A percentile compares a stretch with the other conserved stretches of the same genome.
These are phyloP conservation scores for Nicotiana undulata DNA, from an alignment of 257 asterid species.

Conservation along the genomic window DNA sequence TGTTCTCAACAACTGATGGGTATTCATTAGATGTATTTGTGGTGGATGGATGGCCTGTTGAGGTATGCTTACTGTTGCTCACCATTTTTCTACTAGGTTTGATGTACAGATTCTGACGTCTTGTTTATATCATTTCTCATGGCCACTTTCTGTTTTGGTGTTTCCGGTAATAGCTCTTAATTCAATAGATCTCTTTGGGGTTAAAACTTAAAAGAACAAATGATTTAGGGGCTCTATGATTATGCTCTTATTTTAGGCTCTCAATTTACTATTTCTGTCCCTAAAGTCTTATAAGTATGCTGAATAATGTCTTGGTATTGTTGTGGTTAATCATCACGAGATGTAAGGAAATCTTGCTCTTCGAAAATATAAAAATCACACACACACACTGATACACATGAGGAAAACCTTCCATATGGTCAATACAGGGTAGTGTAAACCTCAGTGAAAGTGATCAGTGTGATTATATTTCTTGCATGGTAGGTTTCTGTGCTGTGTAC, in stretches of 20 bases:
- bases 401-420: conserved; percentile 3
- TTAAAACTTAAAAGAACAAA: background rate
- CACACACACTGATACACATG: background rate
- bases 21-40: conserved; percentile 87
- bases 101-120: background rate
- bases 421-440: conserved; percentile 9
- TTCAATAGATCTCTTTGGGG: background rate
- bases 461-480: conserved; percentile 23
- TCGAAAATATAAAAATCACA: background rate
- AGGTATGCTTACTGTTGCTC: conserved; percentile 64
- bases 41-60: conserved; percentile 91
- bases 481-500: conserved; percentile 22
- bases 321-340: background rate
- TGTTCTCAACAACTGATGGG: conserved; percentile 86
- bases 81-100: conserved; percentile 11
- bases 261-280: background rate
- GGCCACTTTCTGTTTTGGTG: background rate
- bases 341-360: background rate
- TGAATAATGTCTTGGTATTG: background rate
- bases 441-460: conserved; percentile 19
- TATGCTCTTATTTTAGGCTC: background rate
- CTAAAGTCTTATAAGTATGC: background rate
- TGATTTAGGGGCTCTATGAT: background rate
- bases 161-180: background rate
- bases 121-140: background rate